These are phyloP conservation scores for Neopestalotiopsis sp. DNA, from an alignment of 2,329 filamentous ascomycete species.

Conservation along the genomic window DNA sequence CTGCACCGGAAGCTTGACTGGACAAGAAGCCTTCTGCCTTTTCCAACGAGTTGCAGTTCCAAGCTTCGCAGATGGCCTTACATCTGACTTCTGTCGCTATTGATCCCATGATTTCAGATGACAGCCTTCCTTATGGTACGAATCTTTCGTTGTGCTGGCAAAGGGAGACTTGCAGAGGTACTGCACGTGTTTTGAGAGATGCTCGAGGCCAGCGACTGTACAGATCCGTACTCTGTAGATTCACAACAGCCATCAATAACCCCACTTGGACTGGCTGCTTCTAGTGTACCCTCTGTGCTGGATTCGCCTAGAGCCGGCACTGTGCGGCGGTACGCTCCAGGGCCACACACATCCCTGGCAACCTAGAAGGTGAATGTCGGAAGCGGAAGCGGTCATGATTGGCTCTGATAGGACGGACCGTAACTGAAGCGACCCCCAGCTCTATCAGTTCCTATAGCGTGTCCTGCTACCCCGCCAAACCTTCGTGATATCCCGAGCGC, in stretches of 20 bases:
- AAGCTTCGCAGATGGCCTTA: slow-evolving; percentile 24
- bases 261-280: background rate
- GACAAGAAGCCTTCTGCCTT: slow-evolving; percentile 32
- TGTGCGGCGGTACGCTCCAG: background rate
- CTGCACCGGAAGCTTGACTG: slow-evolving; percentile 5
- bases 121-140: background rate
- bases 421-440: background rate
- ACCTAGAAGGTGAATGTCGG: background rate
- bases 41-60: slow-evolving; percentile 34
- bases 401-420: slow-evolving; percentile 11
- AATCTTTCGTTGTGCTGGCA: background rate
- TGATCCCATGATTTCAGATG: background rate
- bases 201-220: background rate
- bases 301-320: slow-evolving; percentile 3
- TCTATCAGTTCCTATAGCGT: background rate
- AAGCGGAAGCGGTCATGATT: slow-evolving; percentile 14
- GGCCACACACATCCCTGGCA: background rate
- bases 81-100: slow-evolving; percentile 10
- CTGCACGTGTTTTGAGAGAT: background rate
- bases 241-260: background rate
- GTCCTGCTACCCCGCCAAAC: background rate
- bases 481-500: background rate
- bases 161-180: background rate
- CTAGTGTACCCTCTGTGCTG: background rate
- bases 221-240: background rate